phyloP scores from a whole-genome alignment of 768 basidiomycete genomes.

The Leccinum truebloodii region DNA sequence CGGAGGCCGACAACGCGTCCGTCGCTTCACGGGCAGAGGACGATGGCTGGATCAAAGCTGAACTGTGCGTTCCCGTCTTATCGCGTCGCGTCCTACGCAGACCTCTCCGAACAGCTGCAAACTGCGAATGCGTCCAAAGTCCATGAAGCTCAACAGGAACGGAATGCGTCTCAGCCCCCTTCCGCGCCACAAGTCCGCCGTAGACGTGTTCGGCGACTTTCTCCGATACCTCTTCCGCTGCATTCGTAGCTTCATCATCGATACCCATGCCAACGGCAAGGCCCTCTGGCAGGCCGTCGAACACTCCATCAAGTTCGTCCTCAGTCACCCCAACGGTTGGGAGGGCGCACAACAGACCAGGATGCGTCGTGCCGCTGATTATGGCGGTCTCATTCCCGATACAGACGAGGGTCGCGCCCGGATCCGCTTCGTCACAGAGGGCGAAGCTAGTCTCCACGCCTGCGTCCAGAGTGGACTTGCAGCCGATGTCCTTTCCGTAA shows the following conservation, averaged over 20 bases:
- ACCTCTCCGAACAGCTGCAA: slow-evolving; percentile 57
- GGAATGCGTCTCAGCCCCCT: slow-evolving; percentile 75
- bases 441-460: slow-evolving; percentile 81
- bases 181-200: slow-evolving; percentile 64
- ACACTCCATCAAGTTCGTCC: slow-evolving; percentile 67
- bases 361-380: slow-evolving; percentile 73
- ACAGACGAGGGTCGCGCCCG: slow-evolving; percentile 70
- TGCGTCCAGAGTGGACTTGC: slow-evolving; percentile 79
- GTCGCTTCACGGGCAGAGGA: slow-evolving; percentile 54
- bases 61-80: slow-evolving; percentile 52
- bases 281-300: slow-evolving; percentile 71
- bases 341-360: slow-evolving; percentile 74
- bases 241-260: slow-evolving; percentile 72
- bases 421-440: slow-evolving; percentile 81
- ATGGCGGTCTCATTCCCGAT: slow-evolving; percentile 73
- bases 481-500: slow-evolving; percentile 74
- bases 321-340: slow-evolving; percentile 84
- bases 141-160: slow-evolving; percentile 83
- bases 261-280: slow-evolving; percentile 77
- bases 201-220: slow-evolving; percentile 81
- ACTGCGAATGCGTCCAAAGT: slow-evolving; percentile 70
- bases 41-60: slow-evolving; percentile 73
- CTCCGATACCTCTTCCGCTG: slow-evolving; percentile 73
- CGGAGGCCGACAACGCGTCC: slow-evolving; percentile 68
- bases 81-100: not conserved